Conservation (phyloP, 306 rosid genomes). For the Citrullus amarus region DNA sequence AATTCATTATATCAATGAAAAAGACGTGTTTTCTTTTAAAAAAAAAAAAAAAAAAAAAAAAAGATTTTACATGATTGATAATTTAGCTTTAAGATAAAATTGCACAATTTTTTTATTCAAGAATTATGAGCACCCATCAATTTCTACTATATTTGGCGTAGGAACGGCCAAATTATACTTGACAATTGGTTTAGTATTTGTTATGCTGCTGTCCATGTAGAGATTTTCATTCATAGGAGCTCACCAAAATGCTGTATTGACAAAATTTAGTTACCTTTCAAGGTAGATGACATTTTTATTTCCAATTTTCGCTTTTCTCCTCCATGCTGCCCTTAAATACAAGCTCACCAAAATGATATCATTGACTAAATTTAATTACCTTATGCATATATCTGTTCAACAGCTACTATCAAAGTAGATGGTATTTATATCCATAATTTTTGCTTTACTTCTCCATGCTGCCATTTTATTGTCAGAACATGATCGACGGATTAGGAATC, state of each 20-base stretch:
- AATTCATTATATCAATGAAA: too few relatives aligned
- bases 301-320: too few relatives aligned
- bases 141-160: background rate
- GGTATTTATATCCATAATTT: conserved; percentile 5
- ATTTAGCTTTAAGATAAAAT: background rate
- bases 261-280: background rate
- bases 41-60: background rate
- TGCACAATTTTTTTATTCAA: background rate
- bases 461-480: conserved; percentile 48
- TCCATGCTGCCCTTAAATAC: background rate
- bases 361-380: background rate
- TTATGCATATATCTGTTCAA: background rate
- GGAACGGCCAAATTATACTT: background rate
- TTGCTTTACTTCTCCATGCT: conserved; percentile 19
- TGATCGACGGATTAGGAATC: conserved; percentile 96
- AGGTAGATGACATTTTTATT: too few relatives aligned
- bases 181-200: background rate
- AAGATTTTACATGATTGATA: conserved; percentile 5
- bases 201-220: background rate
- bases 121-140: background rate
- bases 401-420: background rate
- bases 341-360: background rate
- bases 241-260: background rate
- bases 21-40: too few relatives aligned
- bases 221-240: background rate